Base-by-base conservation (phyloP, 495 filamentous ascomycete genomes). In the Aspergillus egyptiacus region DNA sequence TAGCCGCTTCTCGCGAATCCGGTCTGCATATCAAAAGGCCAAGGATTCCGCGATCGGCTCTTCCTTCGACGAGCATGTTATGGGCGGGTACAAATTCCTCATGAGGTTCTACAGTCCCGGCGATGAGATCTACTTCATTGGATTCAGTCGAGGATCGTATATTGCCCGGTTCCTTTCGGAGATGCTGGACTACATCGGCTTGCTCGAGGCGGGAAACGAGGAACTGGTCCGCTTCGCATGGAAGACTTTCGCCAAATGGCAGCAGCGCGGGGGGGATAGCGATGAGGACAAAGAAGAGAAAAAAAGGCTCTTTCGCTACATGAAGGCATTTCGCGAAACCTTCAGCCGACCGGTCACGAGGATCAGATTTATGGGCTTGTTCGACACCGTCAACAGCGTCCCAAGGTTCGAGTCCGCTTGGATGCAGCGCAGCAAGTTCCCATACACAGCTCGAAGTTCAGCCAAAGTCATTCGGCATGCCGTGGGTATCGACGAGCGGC, bases 231-330 rank as follows among this genome's bases (percentile, higher is more conserved):
- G 70, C 2, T 90, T 89, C 51, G 87, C 83, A 2, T 89, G 86
- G 86, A 89, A 88, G 62, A 87, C 87, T 0, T 95, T 94, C 54
- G 77, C 83, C 37, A 85, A 83, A 50, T 95, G 88, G 88, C 85
- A 94, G 62, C 78, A 80, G 51, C 78, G 88, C 0, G 69, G 77
- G 18, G 77, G 76, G 6, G 71, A 72, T 38, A 72, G 71, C 0
- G 68, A 75, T 13, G 69, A 81, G 35, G 76, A 82, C 0, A 74
- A 74, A 27, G 70, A 77, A 53, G 74, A 82, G 20, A 79, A 81
- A 44, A 78, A 79, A 56, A 72, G 81, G 46, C 81, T 90, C 64
- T 88, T 87, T 57, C 58, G 75, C 5, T 93, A 84, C 54, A 84
- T 93, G 81, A 84, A 83, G 51, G 83, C 81, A 0, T 95, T 95